Base-by-base conservation (phyloP, 73 alveolate genomes). In the Paramecium caudatum region DNA sequence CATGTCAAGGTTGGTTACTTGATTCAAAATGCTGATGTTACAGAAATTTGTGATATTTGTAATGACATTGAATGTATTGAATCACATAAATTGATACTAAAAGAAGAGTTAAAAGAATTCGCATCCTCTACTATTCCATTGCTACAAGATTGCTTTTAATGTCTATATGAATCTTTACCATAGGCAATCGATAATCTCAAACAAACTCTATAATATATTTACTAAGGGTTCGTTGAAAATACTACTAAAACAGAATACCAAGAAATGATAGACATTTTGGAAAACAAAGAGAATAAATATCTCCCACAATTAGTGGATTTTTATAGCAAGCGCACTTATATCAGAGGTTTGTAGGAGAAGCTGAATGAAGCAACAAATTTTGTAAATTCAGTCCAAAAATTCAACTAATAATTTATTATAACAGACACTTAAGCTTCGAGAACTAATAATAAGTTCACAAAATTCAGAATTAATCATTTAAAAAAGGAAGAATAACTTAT, bases 11-110 rank as follows among this genome's bases (percentile, higher is more conserved):
- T 23, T 16, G 80, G 41, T 55, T 55, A 55, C 46, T 43, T 55
- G 23, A 37, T 55, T 10, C 46, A 55, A 23, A 55, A 43, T 27
- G 23, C 80, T 55, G 80, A 55, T 43, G 30, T 55, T 23, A 55
- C 23, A 21, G 80, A 55, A 27, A 43, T 55, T 17, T 55, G 80
- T 55, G 80, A 55, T 21, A 27, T 55, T 12, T 55, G 80, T 55
- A 27, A 55, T 27, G 80, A 55, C 80, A 21, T 55, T 55, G 80
- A 23, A 27, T 55, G 80, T 55, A 55, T 55, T 5, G 80, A 17
- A 25, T 55, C 80, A 27, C 80, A 55, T 43, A 55, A 55, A 10
- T 55, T 55, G 23, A 43, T 55, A 27, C 30, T 27, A 17, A 55
- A 55, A 55, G 80, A 27, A 27, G 80, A 55, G 30, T 55, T 55